Percentiles rank a stretch among this genome's conserved stretches.
Evolutionary conservation across 495 filamentous ascomycete genomes (phyloP).

Genomic region (Penicillium flavigenum): DNA sequence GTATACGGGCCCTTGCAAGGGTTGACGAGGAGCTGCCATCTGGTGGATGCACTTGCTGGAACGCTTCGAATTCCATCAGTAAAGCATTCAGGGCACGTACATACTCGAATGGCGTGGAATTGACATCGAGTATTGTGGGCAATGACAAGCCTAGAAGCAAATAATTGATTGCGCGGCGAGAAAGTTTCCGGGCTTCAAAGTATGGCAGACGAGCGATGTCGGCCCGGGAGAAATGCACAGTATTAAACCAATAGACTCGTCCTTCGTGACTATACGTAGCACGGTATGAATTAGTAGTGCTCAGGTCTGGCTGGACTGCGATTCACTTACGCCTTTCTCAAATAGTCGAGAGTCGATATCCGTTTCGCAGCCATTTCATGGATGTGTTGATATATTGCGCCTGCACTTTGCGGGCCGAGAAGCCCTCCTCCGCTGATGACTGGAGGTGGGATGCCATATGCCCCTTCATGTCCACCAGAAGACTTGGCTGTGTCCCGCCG

Average conservation of each 20-base stretch:
- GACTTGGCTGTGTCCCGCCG: conserved; percentile 44
- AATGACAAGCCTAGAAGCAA: conserved; percentile 90
- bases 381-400: conserved; percentile 75
- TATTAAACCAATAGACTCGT: conserved; percentile 96
- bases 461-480: conserved; percentile 30
- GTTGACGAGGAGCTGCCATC: conserved; percentile 68
- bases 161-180: conserved; percentile 85
- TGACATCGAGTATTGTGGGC: conserved; percentile 83
- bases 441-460: conserved; percentile 28
- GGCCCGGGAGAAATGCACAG: conserved; percentile 80
- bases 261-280: conserved; percentile 71
- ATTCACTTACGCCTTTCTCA: conserved; percentile 77
- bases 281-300: conserved; percentile 4
- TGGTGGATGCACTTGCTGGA: conserved; percentile 79
- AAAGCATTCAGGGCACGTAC: conserved; percentile 83
- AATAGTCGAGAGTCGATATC: conserved; percentile 93
- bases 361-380: conserved; percentile 87
- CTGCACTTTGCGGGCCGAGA: conserved; percentile 60
- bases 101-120: conserved; percentile 75
- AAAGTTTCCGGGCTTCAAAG: conserved; percentile 77
- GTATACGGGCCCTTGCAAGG: conserved; percentile 73
- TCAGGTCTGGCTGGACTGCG: background rate
- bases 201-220: conserved; percentile 82
- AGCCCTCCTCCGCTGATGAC: conserved; percentile 36
- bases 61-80: conserved; percentile 87